Percentiles rank a stretch among this genome's conserved stretches.
Evolutionary conservation across 2,329 filamentous ascomycete genomes (phyloP).

Genomic region (Alternaria brassicae): DNA sequence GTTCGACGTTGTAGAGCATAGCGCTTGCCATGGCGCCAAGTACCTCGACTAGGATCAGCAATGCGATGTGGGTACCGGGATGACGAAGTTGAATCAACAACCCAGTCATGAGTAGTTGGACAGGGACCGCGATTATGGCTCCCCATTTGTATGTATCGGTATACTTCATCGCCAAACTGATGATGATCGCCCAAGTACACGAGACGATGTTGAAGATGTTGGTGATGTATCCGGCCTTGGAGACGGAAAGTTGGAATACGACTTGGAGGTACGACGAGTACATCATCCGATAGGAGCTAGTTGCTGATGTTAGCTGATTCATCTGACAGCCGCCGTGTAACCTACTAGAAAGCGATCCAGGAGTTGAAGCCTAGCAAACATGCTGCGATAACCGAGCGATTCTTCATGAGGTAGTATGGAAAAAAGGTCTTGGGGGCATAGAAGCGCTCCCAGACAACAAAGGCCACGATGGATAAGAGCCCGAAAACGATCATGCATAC

Average conservation of each 20-base stretch:
- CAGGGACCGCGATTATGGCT: slow-evolving; percentile 30
- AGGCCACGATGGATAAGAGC: slow-evolving; percentile 39
- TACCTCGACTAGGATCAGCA: slow-evolving; percentile 41
- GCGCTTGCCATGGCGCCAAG: slow-evolving; percentile 31
- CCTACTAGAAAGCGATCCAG: slow-evolving; percentile 35
- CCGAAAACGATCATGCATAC: slow-evolving; percentile 50
- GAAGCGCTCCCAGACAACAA: slow-evolving; percentile 50
- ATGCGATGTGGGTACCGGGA: slow-evolving; percentile 28
- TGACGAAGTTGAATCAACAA: slow-evolving; percentile 39
- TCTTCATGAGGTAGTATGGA: slow-evolving; percentile 55
- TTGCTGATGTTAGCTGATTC: neutral
- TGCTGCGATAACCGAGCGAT: slow-evolving; percentile 59
- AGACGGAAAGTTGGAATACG: slow-evolving; percentile 33
- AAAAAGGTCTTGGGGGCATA: slow-evolving; percentile 51
- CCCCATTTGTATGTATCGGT: slow-evolving; percentile 35
- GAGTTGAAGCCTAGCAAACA: slow-evolving; percentile 48
- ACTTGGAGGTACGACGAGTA: slow-evolving; percentile 51
- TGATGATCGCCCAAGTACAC: slow-evolving; percentile 25
- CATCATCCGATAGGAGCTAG: slow-evolving; percentile 37
- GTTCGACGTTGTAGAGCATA: slow-evolving; percentile 28
- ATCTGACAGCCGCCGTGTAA: neutral
- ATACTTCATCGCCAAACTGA: slow-evolving; percentile 29
- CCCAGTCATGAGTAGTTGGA: slow-evolving; percentile 33
- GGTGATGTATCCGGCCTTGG: slow-evolving; percentile 28
- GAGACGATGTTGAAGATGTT: slow-evolving; percentile 35